These are phyloP conservation scores for Leishmania major DNA, from an alignment of 208 protist genomes.

Conservation along the genomic window DNA sequence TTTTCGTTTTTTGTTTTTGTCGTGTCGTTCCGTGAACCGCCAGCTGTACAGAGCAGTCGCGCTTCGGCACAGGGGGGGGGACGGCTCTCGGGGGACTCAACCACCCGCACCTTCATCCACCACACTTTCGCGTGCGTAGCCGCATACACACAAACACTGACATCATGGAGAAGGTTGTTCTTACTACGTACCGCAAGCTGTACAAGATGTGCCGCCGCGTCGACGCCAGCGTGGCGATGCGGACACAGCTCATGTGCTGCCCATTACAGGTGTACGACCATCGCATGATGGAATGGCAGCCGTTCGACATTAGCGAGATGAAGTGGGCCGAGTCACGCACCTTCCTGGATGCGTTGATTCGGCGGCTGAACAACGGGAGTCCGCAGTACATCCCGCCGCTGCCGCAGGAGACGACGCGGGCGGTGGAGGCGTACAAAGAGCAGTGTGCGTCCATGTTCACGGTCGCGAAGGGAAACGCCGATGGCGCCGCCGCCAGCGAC, in stretches of 20 bases:
- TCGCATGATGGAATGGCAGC: constrained; percentile 51
- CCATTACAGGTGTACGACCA: constrained; percentile 69
- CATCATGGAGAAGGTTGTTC: constrained; percentile 66
- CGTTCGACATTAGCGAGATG: constrained; percentile 50
- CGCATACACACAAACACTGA: background rate
- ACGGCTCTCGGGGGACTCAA: background rate
- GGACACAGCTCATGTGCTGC: constrained; percentile 61
- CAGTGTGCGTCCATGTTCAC: constrained; percentile 12
- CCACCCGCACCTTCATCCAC: background rate
- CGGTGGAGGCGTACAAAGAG: constrained; percentile 23
- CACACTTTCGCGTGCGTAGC: background rate
- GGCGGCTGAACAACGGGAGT: constrained; percentile 62
- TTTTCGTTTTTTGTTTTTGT: background rate
- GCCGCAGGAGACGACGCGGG: constrained; percentile 20
- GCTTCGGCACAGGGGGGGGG: background rate
- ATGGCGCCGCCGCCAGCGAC: background rate
- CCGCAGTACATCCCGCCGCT: constrained; percentile 68
- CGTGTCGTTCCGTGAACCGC: background rate
- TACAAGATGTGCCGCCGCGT: constrained; percentile 56
- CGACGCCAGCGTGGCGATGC: constrained; percentile 63
- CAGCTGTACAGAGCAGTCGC: background rate
- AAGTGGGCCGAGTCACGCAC: constrained; percentile 60
- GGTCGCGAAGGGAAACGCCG: constrained; percentile 1
- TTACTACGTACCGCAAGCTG: constrained; percentile 77
- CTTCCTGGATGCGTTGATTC: constrained; percentile 80